Evolutionary conservation across 495 filamentous ascomycete genomes (phyloP).

Genomic region (Trichoderma orchidacearum): DNA sequence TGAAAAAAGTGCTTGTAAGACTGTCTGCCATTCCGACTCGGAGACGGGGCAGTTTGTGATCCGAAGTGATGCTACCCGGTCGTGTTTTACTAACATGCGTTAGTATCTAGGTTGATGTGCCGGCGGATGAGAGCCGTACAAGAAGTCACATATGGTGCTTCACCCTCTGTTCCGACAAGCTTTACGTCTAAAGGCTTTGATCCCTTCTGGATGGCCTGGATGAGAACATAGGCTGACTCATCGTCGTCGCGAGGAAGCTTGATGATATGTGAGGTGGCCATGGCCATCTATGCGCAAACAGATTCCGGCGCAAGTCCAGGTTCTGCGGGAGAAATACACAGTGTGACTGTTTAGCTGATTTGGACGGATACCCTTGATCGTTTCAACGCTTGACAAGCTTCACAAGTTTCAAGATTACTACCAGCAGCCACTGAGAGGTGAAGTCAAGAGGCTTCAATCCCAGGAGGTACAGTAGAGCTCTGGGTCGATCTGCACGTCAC

Average conservation of each 20-base stretch:
- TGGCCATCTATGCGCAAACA: not conserved
- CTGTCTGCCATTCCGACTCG: slow-evolving; percentile 29
- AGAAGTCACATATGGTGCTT: slow-evolving; percentile 40
- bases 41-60: slow-evolving; percentile 19
- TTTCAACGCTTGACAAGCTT: too few relatives aligned
- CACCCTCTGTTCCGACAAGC: slow-evolving; percentile 56
- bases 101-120: not conserved
- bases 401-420: too few relatives aligned
- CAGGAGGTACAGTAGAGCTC: too few relatives aligned
- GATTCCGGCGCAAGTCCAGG: too few relatives aligned
- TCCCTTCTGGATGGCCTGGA: slow-evolving; percentile 37
- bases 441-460: too few relatives aligned
- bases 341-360: too few relatives aligned
- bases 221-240: slow-evolving; percentile 38
- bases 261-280: slow-evolving; percentile 23
- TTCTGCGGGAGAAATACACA: not conserved
- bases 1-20: slow-evolving; percentile 23
- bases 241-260: slow-evolving; percentile 42
- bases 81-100: slow-evolving; percentile 16
- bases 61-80: slow-evolving; percentile 13
- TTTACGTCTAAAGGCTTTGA: slow-evolving; percentile 42
- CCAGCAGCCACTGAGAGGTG: too few relatives aligned
- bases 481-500: too few relatives aligned
- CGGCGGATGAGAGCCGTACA: slow-evolving; percentile 25
- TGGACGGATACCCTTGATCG: too few relatives aligned